Conservation (phyloP, 2,329 filamentous ascomycete species). For the Dothiorella sarmentorum region DNA sequence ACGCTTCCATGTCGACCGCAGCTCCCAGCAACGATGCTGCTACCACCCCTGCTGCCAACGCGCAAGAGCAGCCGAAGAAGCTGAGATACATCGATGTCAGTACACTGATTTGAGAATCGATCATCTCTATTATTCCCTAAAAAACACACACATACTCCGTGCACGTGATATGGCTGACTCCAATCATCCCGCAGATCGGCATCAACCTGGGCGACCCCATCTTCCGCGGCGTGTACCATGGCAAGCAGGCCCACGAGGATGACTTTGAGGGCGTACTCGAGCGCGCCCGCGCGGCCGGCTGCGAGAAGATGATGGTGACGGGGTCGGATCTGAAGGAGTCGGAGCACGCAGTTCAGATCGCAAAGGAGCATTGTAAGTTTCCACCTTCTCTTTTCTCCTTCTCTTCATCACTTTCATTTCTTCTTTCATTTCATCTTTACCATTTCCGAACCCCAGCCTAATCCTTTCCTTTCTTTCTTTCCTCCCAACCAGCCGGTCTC, state of each 20-base stretch:
- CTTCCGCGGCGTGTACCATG: slow-evolving; percentile 80
- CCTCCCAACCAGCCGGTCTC: slow-evolving; percentile 58
- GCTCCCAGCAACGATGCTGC: not conserved
- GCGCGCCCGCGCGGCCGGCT: slow-evolving; percentile 73
- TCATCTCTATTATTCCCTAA: no score
- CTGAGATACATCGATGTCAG: slow-evolving; percentile 8
- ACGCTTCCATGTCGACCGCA: not conserved
- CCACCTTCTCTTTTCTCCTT: not conserved
- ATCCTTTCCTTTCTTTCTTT: not conserved
- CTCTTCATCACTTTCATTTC: not conserved
- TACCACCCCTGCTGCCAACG: not conserved
- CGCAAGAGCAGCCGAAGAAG: not conserved
- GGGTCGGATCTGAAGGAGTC: slow-evolving; percentile 83
- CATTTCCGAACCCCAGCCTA: not conserved
- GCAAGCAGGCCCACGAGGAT: slow-evolving; percentile 69
- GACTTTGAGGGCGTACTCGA: slow-evolving; percentile 75
- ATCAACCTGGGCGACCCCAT: slow-evolving; percentile 96
- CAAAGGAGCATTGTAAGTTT: slow-evolving; percentile 67
- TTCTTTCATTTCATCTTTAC: not conserved
- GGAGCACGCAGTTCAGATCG: slow-evolving; percentile 68
- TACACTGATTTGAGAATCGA: no score
- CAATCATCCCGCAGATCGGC: slow-evolving; percentile 59
- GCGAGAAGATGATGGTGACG: slow-evolving; percentile 86
- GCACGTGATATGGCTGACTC: slow-evolving; percentile 5
- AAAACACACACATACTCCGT: no score